phyloP scores from a whole-genome alignment of 371 early-diverging fungal species.

The Thermomucor indicae-seudaticae region DNA sequence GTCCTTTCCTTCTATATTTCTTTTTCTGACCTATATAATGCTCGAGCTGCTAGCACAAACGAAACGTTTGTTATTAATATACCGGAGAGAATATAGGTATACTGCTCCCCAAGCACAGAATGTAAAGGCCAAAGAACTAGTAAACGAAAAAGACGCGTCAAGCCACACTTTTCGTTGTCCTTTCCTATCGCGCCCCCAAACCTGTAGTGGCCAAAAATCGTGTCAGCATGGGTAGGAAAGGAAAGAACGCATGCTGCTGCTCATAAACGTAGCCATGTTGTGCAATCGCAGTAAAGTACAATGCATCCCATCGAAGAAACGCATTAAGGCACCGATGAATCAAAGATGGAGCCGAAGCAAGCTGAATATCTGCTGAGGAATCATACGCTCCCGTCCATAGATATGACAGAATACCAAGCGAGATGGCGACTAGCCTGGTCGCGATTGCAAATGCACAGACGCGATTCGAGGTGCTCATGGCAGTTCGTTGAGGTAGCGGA shows the following conservation, averaged over 20 bases:
- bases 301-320: constrained; percentile 89
- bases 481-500: too few species aligned
- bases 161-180: not conserved
- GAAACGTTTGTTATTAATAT: constrained; percentile 66
- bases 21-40: constrained; percentile 59
- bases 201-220: constrained; percentile 46
- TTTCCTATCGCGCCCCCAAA: constrained; percentile 4
- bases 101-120: constrained; percentile 36
- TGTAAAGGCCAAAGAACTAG: constrained; percentile 43
- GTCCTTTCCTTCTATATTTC: not conserved
- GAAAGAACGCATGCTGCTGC: constrained; percentile 92
- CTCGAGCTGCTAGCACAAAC: constrained; percentile 74
- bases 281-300: constrained; percentile 85
- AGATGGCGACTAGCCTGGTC: constrained; percentile 20
- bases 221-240: constrained; percentile 70
- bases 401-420: constrained; percentile 17
- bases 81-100: constrained; percentile 59
- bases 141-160: not conserved
- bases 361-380: constrained; percentile 35
- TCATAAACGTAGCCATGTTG: constrained; percentile 83
- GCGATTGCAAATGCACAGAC: constrained; percentile 26
- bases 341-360: constrained; percentile 6
- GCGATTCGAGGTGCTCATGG: too few species aligned
- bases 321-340: constrained; percentile 24
- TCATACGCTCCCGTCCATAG: constrained; percentile 32